A percentile compares a stretch with the other conserved stretches of the same genome.
Evolutionary conservation across 2,329 filamentous ascomycete genomes (phyloP).

Genomic region (Colletotrichum sp.): DNA sequence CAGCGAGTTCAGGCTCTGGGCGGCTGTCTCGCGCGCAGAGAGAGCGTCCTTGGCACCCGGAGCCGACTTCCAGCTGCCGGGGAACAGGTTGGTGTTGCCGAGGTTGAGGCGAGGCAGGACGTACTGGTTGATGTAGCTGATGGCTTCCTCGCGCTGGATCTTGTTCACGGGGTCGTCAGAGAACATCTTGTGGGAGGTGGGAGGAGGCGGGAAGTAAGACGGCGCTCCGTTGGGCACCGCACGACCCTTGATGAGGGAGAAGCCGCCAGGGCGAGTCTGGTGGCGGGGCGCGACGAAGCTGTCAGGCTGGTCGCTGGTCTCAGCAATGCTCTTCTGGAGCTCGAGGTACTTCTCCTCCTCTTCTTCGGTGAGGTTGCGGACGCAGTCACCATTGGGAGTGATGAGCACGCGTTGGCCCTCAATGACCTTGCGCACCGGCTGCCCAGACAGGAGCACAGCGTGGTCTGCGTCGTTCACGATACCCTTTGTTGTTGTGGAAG

Average conservation of each 20-base stretch:
- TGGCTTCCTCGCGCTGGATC: slow-evolving; percentile 69
- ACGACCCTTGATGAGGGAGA: slow-evolving; percentile 67
- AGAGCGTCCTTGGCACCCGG: slow-evolving; percentile 37
- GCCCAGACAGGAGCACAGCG: slow-evolving; percentile 57
- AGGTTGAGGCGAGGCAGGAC: slow-evolving; percentile 65
- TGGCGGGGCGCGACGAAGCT: slow-evolving; percentile 62
- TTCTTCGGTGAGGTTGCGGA: slow-evolving; percentile 72
- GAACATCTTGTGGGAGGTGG: slow-evolving; percentile 41
- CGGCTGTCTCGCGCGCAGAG: slow-evolving; percentile 48
- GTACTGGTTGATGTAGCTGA: slow-evolving; percentile 73
- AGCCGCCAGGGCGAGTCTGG: slow-evolving; percentile 57
- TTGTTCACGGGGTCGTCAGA: slow-evolving; percentile 65
- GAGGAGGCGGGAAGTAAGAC: slow-evolving; percentile 61
- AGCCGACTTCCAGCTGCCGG: slow-evolving; percentile 34
- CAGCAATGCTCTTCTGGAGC: slow-evolving; percentile 65
- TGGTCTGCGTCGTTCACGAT: slow-evolving; percentile 61
- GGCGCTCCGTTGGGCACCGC: slow-evolving; percentile 69
- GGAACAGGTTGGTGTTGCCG: slow-evolving; percentile 49
- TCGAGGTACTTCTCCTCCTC: slow-evolving; percentile 75
- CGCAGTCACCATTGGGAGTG: slow-evolving; percentile 76
- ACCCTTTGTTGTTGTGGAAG: slow-evolving; percentile 41
- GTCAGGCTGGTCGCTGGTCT: slow-evolving; percentile 54
- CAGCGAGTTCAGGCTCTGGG: slow-evolving; percentile 57
- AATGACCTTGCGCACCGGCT: slow-evolving; percentile 64
- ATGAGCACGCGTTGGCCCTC: slow-evolving; percentile 73